Evolutionary conservation across 2,329 filamentous ascomycete species (phyloP), one percentile per base, ranked within the genome.

Genomic region (Hirsutella thompsonii): DNA sequence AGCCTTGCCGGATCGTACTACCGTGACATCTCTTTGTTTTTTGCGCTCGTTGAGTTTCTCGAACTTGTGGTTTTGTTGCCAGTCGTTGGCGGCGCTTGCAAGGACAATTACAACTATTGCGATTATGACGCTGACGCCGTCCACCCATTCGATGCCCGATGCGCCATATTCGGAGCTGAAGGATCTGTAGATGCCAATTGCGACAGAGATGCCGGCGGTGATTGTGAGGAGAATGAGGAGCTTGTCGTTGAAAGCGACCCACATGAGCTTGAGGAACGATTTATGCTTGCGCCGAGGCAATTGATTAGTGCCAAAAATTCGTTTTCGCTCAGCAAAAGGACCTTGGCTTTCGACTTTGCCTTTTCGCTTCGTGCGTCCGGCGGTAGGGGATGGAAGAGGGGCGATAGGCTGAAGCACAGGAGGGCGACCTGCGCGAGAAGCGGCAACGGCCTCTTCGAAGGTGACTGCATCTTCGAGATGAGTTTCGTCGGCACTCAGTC

Each of bases 231-330:
- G 62, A 41, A 87, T 82, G 40, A 87, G 64, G 10, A 89, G 77
- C 52, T 88, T 89, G 60, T 89, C 83, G 54, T 88, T 87, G 61
- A 85, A 86, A 1, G 83, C 82, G 52, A 86, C 81, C 83, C 83
- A 89, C 46, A 62, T 50, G 39, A 88, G 62, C 52, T 79, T 68
- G 45, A 81, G 66, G 39, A 88, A 77, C 32, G 68, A 79, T 55
- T 86, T 87, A 20, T 78, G 67, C 52, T 82, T 83, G 51, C 75
- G 75, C 48, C 76, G 76, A 0, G 54, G 61, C 2, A 56, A 53
- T 8, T 52, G 53, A 38, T 88, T 88, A 46, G 76, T 72, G 40
- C 75, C 77, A 55, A 76, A 89, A 8, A 88, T 67, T 29, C 81
- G 76, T 52, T 74, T 81, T 19, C 84, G 76, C 51, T 88, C 83